Percentiles rank a stretch among this genome's conserved stretches.
Conservation (phyloP, 2,329 filamentous ascomycete species). For the Pochonia chlamydosporia region DNA sequence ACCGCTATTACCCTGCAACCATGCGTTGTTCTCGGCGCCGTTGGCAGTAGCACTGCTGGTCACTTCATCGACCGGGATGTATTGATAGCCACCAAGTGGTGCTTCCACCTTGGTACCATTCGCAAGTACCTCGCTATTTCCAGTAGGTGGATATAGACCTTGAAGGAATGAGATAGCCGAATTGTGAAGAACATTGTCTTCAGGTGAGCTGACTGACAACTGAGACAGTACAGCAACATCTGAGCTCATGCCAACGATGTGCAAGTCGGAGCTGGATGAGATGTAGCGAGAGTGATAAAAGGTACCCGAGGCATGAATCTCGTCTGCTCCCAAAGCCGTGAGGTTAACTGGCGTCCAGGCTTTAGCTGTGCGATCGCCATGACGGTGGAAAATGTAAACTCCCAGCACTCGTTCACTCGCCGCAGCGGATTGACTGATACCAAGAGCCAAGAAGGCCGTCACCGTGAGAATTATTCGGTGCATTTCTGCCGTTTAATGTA, state of each 20-base stretch:
- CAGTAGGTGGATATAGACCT: not conserved
- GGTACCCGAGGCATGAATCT: no score
- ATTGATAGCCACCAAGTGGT: not conserved
- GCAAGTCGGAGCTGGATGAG: not conserved
- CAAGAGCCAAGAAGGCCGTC: not conserved
- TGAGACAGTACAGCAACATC: not conserved
- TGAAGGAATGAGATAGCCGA: not conserved
- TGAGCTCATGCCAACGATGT: not conserved
- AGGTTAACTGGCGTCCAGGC: not conserved
- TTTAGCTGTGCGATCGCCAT: not conserved
- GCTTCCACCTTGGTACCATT: not conserved
- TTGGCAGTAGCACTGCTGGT: not conserved
- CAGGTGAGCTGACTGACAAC: not conserved
- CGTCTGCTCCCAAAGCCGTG: not conserved
- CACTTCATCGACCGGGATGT: not conserved
- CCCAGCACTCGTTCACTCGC: not conserved
- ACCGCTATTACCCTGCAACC: not conserved
- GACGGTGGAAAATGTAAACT: not conserved
- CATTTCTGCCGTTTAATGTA: not conserved
- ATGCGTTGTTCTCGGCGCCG: not conserved
- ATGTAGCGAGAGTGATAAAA: no score
- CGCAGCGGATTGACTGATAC: not conserved
- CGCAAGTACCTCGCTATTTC: not conserved
- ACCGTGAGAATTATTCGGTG: accelerated
- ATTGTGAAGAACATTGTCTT: no score